These are phyloP conservation scores for Solanum infundibuliforme DNA, from an alignment of 257 asterid genomes.

Conservation along the genomic window DNA sequence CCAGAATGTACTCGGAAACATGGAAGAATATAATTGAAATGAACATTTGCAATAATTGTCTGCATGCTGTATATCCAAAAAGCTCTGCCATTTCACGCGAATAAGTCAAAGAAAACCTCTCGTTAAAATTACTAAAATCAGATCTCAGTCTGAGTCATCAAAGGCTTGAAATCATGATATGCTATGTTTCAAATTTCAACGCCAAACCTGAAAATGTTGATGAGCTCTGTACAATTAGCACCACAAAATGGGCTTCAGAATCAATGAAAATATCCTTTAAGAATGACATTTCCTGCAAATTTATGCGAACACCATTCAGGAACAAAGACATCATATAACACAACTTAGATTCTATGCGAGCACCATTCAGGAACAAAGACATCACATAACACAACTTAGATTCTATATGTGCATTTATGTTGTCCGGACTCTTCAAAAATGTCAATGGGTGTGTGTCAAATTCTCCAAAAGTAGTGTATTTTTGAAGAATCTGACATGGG, in stretches of 20 bases:
- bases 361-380: background rate
- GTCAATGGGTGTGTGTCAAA: too few relatives aligned
- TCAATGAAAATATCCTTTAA: conserved; percentile 19
- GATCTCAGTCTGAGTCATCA: conserved; percentile 10
- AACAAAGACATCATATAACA: background rate
- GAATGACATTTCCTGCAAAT: conserved; percentile 34
- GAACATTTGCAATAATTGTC: conserved; percentile 60
- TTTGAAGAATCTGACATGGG: too few relatives aligned
- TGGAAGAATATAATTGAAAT: conserved; percentile 63
- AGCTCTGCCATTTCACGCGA: conserved; percentile 51
- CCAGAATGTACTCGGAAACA: conserved; percentile 60
- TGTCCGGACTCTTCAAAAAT: too few relatives aligned
- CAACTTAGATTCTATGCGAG: background rate
- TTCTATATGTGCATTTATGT: background rate
- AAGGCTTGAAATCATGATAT: background rate
- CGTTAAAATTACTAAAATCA: conserved; percentile 11
- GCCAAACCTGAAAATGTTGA: conserved; percentile 40
- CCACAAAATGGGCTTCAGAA: conserved; percentile 18
- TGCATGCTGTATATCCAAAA: conserved; percentile 44
- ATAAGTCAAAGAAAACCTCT: conserved; percentile 9
- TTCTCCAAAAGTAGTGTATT: too few relatives aligned
- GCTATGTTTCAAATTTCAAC: background rate
- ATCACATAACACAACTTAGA: background rate
- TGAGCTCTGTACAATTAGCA: conserved; percentile 22
- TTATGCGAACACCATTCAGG: background rate